Conservation (phyloP, 2,329 filamentous ascomycete species). For the Ceratocystis destructans region DNA sequence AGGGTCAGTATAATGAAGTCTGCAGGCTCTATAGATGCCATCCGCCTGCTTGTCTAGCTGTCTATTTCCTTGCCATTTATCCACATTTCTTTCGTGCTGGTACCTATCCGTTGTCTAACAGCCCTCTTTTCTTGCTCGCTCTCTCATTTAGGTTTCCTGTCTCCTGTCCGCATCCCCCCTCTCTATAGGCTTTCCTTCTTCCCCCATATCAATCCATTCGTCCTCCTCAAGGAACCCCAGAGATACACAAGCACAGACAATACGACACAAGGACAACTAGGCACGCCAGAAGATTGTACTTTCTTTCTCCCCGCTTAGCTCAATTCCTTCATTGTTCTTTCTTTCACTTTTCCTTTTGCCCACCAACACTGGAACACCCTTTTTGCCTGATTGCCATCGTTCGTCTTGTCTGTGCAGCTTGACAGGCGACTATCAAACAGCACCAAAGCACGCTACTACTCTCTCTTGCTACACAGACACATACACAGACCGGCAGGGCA, state of each 20-base stretch:
- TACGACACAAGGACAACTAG: not conserved
- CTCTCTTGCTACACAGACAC: not conserved
- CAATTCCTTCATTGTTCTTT: constrained; percentile 5
- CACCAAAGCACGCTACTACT: not conserved
- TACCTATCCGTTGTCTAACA: not conserved
- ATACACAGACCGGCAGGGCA: not conserved
- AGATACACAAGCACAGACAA: not conserved
- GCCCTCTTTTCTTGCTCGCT: not conserved
- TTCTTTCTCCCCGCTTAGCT: not conserved
- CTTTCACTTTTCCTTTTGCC: not conserved
- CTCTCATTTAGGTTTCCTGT: not conserved
- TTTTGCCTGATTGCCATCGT: not conserved
- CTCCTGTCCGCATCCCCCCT: not conserved
- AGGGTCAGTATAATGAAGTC: not conserved
- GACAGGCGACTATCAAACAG: not conserved
- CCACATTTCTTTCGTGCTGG: not conserved
- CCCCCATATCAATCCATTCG: not conserved
- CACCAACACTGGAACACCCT: not conserved
- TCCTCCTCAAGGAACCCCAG: not conserved
- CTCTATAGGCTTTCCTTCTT: not conserved
- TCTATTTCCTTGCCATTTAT: not conserved
- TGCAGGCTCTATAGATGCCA: not conserved
- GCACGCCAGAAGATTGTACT: not conserved
- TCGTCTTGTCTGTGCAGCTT: not conserved
- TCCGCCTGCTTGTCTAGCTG: not conserved